Conservation (phyloP, 306 rosid species). For the Lathyrus oleraceus region DNA sequence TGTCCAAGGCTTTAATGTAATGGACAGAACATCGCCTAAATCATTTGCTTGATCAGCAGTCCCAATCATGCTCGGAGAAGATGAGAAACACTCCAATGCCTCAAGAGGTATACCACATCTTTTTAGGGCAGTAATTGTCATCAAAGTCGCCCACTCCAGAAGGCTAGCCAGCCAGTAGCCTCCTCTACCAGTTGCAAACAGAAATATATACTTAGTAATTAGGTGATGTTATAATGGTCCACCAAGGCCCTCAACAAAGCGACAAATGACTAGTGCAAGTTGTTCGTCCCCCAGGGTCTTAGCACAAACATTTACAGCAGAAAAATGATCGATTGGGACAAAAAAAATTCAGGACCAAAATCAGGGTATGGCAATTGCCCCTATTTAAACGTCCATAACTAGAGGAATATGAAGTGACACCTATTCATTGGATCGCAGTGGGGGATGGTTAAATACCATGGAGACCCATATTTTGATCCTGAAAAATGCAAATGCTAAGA, state of each 20-base stretch:
- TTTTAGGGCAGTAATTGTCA: slow-evolving; percentile 73
- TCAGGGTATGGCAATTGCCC: too few relatives aligned
- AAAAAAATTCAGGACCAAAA: too few relatives aligned
- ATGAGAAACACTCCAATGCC: slow-evolving; percentile 80
- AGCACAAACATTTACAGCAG: too few relatives aligned
- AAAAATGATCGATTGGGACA: too few relatives aligned
- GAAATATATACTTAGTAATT: slow-evolving; percentile 69
- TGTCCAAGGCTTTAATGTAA: slow-evolving; percentile 58
- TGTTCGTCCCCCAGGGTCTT: too few relatives aligned
- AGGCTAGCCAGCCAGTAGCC: slow-evolving; percentile 90
- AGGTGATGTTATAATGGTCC: slow-evolving; percentile 73
- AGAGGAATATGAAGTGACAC: too few relatives aligned
- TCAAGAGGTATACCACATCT: slow-evolving; percentile 84
- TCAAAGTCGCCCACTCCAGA: slow-evolving; percentile 89
- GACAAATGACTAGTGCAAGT: slow-evolving; percentile 83
- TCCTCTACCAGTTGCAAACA: slow-evolving; percentile 74
- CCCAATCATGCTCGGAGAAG: slow-evolving; percentile 58
- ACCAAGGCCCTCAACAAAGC: slow-evolving; percentile 78
- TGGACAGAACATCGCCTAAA: slow-evolving; percentile 42
- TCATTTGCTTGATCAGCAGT: slow-evolving; percentile 53
- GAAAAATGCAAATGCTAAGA: too few relatives aligned
- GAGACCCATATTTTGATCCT: too few relatives aligned
- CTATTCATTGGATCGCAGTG: too few relatives aligned
- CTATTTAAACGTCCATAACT: too few relatives aligned
- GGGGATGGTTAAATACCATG: too few relatives aligned